Evolutionary conservation across 1,284 basidiomycete species (phyloP).

Genomic region (Trichosporon faecale): DNA sequence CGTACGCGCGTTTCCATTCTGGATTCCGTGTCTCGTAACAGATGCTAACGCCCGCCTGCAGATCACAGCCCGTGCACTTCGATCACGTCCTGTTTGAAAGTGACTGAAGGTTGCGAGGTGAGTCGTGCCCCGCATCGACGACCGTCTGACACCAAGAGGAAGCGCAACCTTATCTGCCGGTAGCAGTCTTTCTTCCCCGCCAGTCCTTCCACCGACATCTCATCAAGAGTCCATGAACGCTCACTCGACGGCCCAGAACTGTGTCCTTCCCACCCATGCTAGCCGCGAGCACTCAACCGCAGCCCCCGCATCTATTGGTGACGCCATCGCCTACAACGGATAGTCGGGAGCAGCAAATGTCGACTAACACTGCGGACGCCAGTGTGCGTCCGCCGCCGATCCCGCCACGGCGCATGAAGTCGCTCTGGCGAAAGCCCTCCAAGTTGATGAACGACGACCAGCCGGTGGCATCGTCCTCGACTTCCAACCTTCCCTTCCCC

Average conservation of each 20-base stretch:
- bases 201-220: neutral
- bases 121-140: neutral
- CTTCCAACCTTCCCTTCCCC: neutral
- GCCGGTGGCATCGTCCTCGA: neutral
- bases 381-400: conserved; percentile 1
- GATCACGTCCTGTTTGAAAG: neutral
- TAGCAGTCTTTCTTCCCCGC: neutral
- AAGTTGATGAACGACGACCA: neutral
- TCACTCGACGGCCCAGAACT: neutral
- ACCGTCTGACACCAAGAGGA: neutral
- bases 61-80: conserved; percentile 3
- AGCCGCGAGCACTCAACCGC: conserved; percentile 6
- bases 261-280: neutral
- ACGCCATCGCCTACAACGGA: neutral
- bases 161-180: neutral
- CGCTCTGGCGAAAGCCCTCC: conserved; percentile 2
- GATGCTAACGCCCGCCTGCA: neutral
- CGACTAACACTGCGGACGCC: neutral
- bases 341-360: conserved; percentile 7
- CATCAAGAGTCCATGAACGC: neutral
- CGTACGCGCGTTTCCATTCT: neutral
- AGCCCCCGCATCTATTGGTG: conserved; percentile 9
- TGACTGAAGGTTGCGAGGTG: neutral
- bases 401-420: neutral
- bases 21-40: neutral